A percentile compares a stretch with the other conserved stretches of the same genome.
Conservation (phyloP, 257 asterid species). For the Solanum dulcamara region DNA sequence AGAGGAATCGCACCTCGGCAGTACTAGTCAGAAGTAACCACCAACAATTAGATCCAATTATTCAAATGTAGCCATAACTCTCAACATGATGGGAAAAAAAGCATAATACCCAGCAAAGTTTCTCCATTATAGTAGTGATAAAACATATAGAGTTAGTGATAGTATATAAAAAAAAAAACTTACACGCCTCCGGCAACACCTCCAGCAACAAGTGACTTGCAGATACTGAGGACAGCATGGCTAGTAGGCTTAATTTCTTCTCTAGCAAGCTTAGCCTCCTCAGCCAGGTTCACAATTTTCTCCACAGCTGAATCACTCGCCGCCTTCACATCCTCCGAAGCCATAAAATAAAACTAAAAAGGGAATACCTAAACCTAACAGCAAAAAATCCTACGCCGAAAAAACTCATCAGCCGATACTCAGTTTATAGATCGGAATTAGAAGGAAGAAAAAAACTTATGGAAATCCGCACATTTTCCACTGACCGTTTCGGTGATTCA, state of each 20-base stretch:
- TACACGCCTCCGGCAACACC: conserved; percentile 29
- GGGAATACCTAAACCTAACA: background rate
- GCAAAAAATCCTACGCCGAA: background rate
- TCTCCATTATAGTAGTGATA: background rate
- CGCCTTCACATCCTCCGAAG: conserved; percentile 29
- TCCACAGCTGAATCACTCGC: conserved; percentile 22
- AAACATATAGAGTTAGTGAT: background rate
- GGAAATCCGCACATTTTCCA: background rate
- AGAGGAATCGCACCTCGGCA: no score
- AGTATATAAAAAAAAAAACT: background rate
- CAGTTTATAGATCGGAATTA: background rate
- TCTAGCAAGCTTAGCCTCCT: conserved; percentile 25
- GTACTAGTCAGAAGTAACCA: no score
- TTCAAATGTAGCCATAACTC: background rate
- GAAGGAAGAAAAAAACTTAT: background rate
- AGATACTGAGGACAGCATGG: conserved; percentile 12
- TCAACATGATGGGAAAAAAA: background rate
- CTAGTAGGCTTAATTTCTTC: conserved; percentile 22
- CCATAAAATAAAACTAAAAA: conserved; percentile 8
- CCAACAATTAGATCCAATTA: background rate
- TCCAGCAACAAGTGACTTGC: conserved; percentile 29
- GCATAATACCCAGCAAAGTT: background rate
- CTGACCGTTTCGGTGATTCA: background rate
- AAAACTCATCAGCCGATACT: background rate
- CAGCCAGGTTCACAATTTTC: conserved; percentile 21